Percentiles rank a stretch among this genome's conserved stretches.
Evolutionary conservation across 1,284 basidiomycete genomes (phyloP).

Genomic region (Tranzscheliella williamsii): DNA sequence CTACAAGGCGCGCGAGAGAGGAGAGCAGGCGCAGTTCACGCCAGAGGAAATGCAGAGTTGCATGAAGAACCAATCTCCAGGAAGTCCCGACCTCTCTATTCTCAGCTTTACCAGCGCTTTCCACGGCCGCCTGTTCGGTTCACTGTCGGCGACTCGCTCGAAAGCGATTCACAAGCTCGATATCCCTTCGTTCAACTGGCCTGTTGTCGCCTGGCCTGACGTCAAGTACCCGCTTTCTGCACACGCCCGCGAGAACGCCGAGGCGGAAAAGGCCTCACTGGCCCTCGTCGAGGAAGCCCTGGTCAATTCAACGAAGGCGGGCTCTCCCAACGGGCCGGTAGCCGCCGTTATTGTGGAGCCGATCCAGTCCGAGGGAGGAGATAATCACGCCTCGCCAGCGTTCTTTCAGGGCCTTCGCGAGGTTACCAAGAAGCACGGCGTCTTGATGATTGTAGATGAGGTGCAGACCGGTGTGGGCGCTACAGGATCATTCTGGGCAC

Average conservation of each 20-base stretch:
- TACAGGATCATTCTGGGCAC: constrained; percentile 67
- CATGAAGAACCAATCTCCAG: constrained; percentile 66
- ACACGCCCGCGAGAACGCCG: constrained; percentile 62
- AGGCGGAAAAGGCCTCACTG: constrained; percentile 61
- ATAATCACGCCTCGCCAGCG: constrained; percentile 65
- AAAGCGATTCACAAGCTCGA: constrained; percentile 66
- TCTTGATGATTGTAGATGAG: constrained; percentile 66
- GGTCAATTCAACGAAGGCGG: constrained; percentile 57
- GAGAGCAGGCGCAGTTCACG: constrained; percentile 39
- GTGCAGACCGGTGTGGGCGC: constrained; percentile 67
- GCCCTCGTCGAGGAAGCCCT: constrained; percentile 62
- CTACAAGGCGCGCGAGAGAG: constrained; percentile 62
- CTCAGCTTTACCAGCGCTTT: constrained; percentile 65
- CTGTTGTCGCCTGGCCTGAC: constrained; percentile 65
- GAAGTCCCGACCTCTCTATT: constrained; percentile 64
- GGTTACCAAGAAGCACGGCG: constrained; percentile 63
- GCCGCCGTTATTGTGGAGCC: constrained; percentile 68
- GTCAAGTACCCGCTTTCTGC: constrained; percentile 65
- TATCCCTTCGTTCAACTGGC: constrained; percentile 68
- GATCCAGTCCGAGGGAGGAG: constrained; percentile 67
- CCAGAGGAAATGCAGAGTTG: constrained; percentile 60
- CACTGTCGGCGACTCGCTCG: constrained; percentile 64
- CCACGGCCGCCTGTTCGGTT: constrained; percentile 55
- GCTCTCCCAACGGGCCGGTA: constrained; percentile 60
- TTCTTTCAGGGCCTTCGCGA: constrained; percentile 65